Base-by-base conservation (phyloP, 2,329 filamentous ascomycete genomes). In the Penicillium sp. region DNA sequence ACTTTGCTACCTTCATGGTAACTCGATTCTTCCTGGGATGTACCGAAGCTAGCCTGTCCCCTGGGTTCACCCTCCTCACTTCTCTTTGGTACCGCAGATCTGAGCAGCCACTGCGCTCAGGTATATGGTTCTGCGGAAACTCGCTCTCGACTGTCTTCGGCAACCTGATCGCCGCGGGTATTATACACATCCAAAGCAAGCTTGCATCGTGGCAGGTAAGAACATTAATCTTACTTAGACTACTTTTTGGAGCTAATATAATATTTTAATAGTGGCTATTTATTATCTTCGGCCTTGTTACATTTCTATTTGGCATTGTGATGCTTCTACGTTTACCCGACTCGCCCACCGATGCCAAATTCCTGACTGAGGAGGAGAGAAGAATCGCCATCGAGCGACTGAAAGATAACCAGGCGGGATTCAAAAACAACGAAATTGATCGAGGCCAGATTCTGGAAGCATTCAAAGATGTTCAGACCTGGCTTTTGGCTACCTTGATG, bases 1-100 rank as follows among this genome's bases (percentile, higher is more conserved):
- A 74, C 57, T 77, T 74, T 57, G 64, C 60, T 8, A 74, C 70
- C 4, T 64, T 79, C 5, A 75, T 79, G 66, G 67, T 72, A 1
- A 70, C 74, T 27, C 69, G 78, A 4, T 77, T 79, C 54, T 71
- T 80, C 57, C 73, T 79, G 14, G 78, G 78, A 8, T 71, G 71
- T 3, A 73, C 77, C 23, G 78, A 80, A 60, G 72, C 70, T 3
- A 70, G 67, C 25, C 61, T 75, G 8, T 69, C 70, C 8, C 74
- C 74, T 1, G 68, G 68, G 0, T 74, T 77, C 50, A 66, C 68
- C 55, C 58, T 75, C 58, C 75, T 69, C 37, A 72, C 69, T n/a
- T 65, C 67, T 1, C 60, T 69, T 29, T 73, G 68, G 67, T 73
- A 72, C 44, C 64, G 61, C 9, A 62, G 62, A 10, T 61, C 65